Conservation (phyloP, 2,329 filamentous ascomycete species). For the Coniochaeta ligniaria region DNA sequence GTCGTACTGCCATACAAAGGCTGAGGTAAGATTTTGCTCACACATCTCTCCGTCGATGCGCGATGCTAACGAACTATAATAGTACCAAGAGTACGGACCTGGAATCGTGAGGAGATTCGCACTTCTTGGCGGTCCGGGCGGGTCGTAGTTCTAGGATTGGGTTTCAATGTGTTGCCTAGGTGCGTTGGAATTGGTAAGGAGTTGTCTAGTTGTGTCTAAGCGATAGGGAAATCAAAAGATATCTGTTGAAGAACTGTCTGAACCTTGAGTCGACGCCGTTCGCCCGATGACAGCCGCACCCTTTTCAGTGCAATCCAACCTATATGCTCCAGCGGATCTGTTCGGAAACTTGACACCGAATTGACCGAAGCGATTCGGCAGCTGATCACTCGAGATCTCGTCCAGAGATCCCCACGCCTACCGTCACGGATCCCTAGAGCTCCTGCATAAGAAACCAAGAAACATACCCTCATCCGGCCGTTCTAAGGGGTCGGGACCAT, state of each 20-base stretch:
- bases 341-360: neutral
- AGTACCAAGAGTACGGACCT: conserved; percentile 94
- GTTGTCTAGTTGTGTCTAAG: neutral
- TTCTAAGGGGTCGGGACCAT: neutral
- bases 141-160: conserved; percentile 42
- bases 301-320: neutral
- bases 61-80: conserved; percentile 29
- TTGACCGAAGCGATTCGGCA: neutral
- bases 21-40: conserved; percentile 44
- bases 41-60: neutral
- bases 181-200: neutral
- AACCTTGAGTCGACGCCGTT: neutral
- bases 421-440: neutral
- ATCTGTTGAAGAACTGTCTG: neutral
- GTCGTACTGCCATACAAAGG: conserved; percentile 96
- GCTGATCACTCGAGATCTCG: neutral
- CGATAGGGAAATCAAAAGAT: neutral
- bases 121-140: conserved; percentile 83
- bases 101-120: conserved; percentile 94
- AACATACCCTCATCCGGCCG: neutral
- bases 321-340: neutral
- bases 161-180: neutral
- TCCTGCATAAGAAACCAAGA: neutral
- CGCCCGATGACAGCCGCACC: neutral
- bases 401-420: neutral